A percentile compares a stretch with the other conserved stretches of the same genome.
These are phyloP conservation scores for Suillus bovinus DNA, from an alignment of 768 basidiomycete genomes.

Conservation along the genomic window DNA sequence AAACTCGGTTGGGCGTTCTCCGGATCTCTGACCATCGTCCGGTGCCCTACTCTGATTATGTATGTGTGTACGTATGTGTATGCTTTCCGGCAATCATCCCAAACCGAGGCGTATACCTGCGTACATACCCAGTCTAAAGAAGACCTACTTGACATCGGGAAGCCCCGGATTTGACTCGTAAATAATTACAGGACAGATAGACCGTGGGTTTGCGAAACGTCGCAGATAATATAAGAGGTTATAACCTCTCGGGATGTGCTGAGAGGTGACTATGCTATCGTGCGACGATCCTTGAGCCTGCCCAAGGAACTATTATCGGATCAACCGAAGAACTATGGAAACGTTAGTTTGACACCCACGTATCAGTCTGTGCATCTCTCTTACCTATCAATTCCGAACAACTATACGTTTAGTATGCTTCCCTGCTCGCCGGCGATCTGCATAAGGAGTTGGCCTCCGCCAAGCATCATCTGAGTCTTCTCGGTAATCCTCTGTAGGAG, in stretches of 20 bases:
- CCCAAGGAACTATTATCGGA: not conserved
- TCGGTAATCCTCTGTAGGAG: constrained; percentile 47
- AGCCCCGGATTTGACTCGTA: not conserved
- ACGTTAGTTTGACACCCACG: too few relatives aligned
- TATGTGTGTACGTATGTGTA: constrained; percentile 2
- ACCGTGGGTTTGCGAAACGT: constrained; percentile 1
- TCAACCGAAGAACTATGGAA: constrained; percentile 8
- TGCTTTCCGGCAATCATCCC: constrained; percentile 2
- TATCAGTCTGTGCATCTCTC: too few relatives aligned
- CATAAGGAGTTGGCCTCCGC: constrained; percentile 71
- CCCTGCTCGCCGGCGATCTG: constrained; percentile 73
- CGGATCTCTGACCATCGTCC: constrained; percentile 4
- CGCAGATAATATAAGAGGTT: not conserved
- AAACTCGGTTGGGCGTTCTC: not conserved
- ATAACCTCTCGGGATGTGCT: constrained; percentile 1
- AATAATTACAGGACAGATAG: constrained; percentile 2
- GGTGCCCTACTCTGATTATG: constrained; percentile 4
- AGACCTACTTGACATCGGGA: constrained; percentile 1
- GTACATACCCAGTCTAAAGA: not conserved
- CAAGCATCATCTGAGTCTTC: constrained; percentile 70
- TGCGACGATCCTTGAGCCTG: too few relatives aligned
- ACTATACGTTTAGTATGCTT: constrained; percentile 79
- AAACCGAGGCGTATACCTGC: not conserved
- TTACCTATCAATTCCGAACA: constrained; percentile 38
- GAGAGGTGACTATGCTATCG: constrained; percentile 2